Conservation (phyloP, 495 filamentous ascomycete genomes). For the Penicillium cinerascens region DNA sequence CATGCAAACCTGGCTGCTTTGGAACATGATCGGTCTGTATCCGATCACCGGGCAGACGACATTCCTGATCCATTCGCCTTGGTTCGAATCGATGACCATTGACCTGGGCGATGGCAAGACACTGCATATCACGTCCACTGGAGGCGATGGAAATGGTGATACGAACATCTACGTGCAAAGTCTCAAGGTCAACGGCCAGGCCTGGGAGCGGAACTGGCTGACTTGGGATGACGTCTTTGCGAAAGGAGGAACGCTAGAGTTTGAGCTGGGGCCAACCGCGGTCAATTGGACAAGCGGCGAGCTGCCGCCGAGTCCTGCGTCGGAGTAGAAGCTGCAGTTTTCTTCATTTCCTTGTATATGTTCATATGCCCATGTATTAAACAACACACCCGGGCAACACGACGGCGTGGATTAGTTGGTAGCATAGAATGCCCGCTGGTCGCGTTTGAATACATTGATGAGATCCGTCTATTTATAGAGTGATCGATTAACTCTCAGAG, state of each 20-base stretch:
- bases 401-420: neutral
- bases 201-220: slow-evolving; percentile 52
- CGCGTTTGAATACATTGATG: neutral
- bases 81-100: slow-evolving; percentile 51
- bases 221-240: slow-evolving; percentile 54
- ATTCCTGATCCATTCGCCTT: slow-evolving; percentile 54
- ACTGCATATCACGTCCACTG: slow-evolving; percentile 42
- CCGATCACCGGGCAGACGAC: slow-evolving; percentile 53
- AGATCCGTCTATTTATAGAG: neutral
- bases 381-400: neutral
- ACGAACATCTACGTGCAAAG: slow-evolving; percentile 45
- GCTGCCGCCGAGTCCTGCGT: slow-evolving; percentile 53
- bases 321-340: slow-evolving; percentile 2
- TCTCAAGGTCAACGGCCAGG: slow-evolving; percentile 45
- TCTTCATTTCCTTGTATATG: neutral
- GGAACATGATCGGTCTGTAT: slow-evolving; percentile 60
- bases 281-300: slow-evolving; percentile 47
- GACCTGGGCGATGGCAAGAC: slow-evolving; percentile 43
- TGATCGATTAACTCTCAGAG: neutral
- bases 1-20: slow-evolving; percentile 58
- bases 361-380: neutral
- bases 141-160: slow-evolving; percentile 42
- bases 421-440: neutral
- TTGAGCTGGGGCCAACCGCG: slow-evolving; percentile 45
- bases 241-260: slow-evolving; percentile 51